Base-by-base conservation (phyloP, 352 stramenopile species). In the Vaucheria bursata region DNA sequence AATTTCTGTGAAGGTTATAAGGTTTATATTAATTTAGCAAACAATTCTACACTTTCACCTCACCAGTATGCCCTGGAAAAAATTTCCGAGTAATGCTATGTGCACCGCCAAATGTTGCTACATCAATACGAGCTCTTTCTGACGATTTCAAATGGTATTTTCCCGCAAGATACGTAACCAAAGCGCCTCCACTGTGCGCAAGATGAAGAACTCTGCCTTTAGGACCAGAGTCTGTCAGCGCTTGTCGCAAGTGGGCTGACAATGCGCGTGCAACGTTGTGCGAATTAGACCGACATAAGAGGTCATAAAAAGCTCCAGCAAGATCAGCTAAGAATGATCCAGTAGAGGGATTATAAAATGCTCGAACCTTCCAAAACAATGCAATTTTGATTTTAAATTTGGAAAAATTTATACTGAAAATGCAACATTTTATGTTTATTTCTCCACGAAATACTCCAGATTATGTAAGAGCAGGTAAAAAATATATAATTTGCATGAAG, bases 341-440 rank as follows among this genome's bases (percentile, higher is more conserved):
- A 31, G 78, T 78, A 25, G 82, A 86, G 0, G 82, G 82, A 72
- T 86, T 86, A 73, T 86, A 86, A 38, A 86, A 86, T 0, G 82
- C 66, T 5, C 74, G 80, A 12, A 86, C 80, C 77, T 82, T 35
- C 34, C n/a, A n/a, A n/a, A n/a, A n/a, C n/a, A n/a, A n/a, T n/a
- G n/a, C n/a, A n/a, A n/a, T n/a, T n/a, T n/a, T n/a, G n/a, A n/a
- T n/a, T n/a, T n/a, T n/a, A n/a, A n/a, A n/a, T n/a, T n/a, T n/a
- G n/a, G n/a, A n/a, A n/a, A n/a, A n/a, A n/a, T n/a, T n/a, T n/a
- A n/a, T n/a, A n/a, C n/a, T n/a, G n/a, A n/a, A n/a, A n/a, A n/a
- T n/a, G n/a, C n/a, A n/a, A n/a, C n/a, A n/a, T n/a, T n/a, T n/a
- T n/a, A n/a, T n/a, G n/a, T n/a, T n/a, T n/a, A n/a, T n/a, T n/a